Evolutionary conservation across 179 eudicot genomes (phyloP), one percentile per base, ranked within the genome.

Genomic region (Beta corolliflora): DNA sequence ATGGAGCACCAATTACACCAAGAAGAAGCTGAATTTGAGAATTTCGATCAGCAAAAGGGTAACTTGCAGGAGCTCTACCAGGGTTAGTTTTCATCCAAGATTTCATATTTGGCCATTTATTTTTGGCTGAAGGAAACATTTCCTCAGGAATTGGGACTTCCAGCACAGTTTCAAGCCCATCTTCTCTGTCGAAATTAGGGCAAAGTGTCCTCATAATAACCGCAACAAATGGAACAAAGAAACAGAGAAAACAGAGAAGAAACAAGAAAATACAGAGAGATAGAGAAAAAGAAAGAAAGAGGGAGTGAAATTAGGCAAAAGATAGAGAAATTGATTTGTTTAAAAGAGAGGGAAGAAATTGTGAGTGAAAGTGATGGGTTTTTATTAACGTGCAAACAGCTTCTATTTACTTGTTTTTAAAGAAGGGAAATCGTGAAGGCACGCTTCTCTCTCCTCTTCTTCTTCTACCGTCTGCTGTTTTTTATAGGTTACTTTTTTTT

Each of bases 71-170:
- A 60, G 87, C 50, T 59, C 70, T 76, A 0, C 71, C 84, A 18
- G 80, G 50, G 58, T 79, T 79, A 1, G 93, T 76, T 81, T 86
- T 93, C 81, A 91, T 91, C 97, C 98, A 94, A 3, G 94, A 93
- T 25, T 83, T 92, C 92, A 94, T 90, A 77, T 86, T 85, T 3
- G 90, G 93, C 98, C 98, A 92, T 31, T 84, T 88, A 55, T 83
- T 83, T 67, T 79, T 85, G 8, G 88, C 36, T 0, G 92, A 75
- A n/a, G 88, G 89, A 44, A 91, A 89, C 90, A 87, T 92, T 59
- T 95, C 98, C 41, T 95, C 98, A 0, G 98, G 98, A 54, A 95
- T 90, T 2, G 98, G 98, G 9, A 95, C 97, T 81, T 95, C 98
- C 0, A 93, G 91, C 0, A 95, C 98, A 0, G 98, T 95, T 2